phyloP scores from a whole-genome alignment of 2,329 filamentous ascomycete species.

The Neocucurbitaria cava region DNA sequence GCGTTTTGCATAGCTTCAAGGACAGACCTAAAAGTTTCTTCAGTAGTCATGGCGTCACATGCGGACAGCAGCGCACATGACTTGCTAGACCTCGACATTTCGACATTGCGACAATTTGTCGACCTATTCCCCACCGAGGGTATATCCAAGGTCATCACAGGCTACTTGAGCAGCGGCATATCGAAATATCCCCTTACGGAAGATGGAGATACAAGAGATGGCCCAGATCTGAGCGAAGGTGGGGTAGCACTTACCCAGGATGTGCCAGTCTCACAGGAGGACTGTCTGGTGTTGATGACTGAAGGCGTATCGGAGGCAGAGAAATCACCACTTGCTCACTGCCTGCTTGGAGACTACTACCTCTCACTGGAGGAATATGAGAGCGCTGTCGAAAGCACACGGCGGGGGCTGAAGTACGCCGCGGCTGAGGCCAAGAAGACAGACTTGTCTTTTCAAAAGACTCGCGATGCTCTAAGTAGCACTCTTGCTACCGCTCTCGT shows the following conservation, averaged over 20 bases:
- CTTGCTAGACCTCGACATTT: slow-evolving; percentile 73
- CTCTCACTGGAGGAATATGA: slow-evolving; percentile 85
- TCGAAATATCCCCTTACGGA: slow-evolving; percentile 75
- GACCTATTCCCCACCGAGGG: slow-evolving; percentile 84
- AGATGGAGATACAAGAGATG: slow-evolving; percentile 40
- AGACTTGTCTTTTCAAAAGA: slow-evolving; percentile 67
- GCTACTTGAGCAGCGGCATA: slow-evolving; percentile 80
- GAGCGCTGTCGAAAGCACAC: slow-evolving; percentile 78
- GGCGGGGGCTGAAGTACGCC: slow-evolving; percentile 72
- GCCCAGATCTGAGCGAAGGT: slow-evolving; percentile 55
- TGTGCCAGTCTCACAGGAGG: slow-evolving; percentile 71
- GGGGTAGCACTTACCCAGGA: slow-evolving; percentile 55
- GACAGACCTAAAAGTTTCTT: slow-evolving; percentile 6
- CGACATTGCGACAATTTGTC: slow-evolving; percentile 80
- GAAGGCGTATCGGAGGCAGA: slow-evolving; percentile 56
- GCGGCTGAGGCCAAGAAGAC: slow-evolving; percentile 68
- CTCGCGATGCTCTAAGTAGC: slow-evolving; percentile 75
- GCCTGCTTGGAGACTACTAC: slow-evolving; percentile 84
- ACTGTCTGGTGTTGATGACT: slow-evolving; percentile 80
- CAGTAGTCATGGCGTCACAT: slow-evolving; percentile 41
- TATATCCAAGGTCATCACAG: slow-evolving; percentile 80
- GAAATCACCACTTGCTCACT: slow-evolving; percentile 80
- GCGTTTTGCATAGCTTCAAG: slow-evolving; percentile 5
- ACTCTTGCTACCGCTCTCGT: slow-evolving; percentile 88
- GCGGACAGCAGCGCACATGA: slow-evolving; percentile 48